Percentiles rank a stretch among this genome's conserved stretches.
Conservation (phyloP, 495 filamentous ascomycete genomes). For the Neurospora sp. region DNA sequence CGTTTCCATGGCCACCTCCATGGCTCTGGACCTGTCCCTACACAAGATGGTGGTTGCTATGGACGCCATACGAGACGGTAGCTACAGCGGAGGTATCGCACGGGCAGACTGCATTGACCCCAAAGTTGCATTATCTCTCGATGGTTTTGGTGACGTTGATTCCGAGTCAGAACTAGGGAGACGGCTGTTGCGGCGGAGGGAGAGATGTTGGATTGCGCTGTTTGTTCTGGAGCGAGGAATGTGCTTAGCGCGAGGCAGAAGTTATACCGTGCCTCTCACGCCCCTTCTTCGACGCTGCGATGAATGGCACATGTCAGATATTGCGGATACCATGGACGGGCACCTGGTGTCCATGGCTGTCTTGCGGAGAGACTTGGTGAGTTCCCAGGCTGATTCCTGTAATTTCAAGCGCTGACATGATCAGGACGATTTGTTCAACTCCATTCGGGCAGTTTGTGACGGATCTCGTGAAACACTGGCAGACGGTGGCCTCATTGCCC, state of each 20-base stretch:
- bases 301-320: slow-evolving; percentile 51
- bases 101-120: slow-evolving; percentile 57
- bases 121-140: slow-evolving; percentile 52
- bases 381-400: slow-evolving; percentile 3
- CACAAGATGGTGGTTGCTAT: slow-evolving; percentile 57
- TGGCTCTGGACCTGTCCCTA: slow-evolving; percentile 57
- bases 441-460: slow-evolving; percentile 54
- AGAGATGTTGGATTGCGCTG: slow-evolving; percentile 60
- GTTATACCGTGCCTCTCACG: slow-evolving; percentile 55
- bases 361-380: slow-evolving; percentile 54
- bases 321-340: slow-evolving; percentile 58
- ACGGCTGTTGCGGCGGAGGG: slow-evolving; percentile 51
- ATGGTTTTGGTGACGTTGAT: slow-evolving; percentile 56
- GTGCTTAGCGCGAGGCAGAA: slow-evolving; percentile 58
- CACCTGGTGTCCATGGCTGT: slow-evolving; percentile 60
- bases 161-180: slow-evolving; percentile 48
- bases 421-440: slow-evolving; percentile 50
- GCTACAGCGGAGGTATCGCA: slow-evolving; percentile 38
- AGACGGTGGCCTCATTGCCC: slow-evolving; percentile 44
- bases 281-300: slow-evolving; percentile 57
- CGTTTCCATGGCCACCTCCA: slow-evolving; percentile 56
- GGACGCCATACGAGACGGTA: slow-evolving; percentile 35
- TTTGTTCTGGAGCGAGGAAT: slow-evolving; percentile 68
- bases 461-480: slow-evolving; percentile 34
- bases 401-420: slow-evolving; percentile 4